Percentiles rank a stretch among this genome's conserved stretches.
Conservation (phyloP, 78 protist genomes). For the Dictyostelium firmibasis region DNA sequence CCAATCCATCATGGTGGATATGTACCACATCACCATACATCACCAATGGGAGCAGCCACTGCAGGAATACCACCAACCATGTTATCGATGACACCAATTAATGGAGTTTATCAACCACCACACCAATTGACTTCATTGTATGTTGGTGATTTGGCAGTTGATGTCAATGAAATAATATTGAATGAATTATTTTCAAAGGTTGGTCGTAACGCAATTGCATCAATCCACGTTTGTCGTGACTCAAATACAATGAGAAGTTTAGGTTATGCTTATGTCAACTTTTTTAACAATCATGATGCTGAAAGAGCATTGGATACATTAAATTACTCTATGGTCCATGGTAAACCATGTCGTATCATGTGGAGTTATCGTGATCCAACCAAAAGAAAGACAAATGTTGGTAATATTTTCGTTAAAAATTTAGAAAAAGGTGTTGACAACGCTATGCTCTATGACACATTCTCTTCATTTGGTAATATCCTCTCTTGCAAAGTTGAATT, state of each 20-base stretch:
- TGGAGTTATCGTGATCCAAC: conserved; percentile 98
- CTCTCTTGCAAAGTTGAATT: conserved; percentile 89
- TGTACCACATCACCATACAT: neutral
- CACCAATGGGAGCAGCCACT: neutral
- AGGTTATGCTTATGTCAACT: conserved; percentile 99
- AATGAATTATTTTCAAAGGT: conserved; percentile 93
- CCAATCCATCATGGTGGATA: neutral
- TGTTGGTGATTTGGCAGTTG: conserved; percentile 84
- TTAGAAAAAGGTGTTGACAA: conserved; percentile 92
- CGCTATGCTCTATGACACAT: conserved; percentile 91
- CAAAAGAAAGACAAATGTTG: conserved; percentile 95
- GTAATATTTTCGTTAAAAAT: conserved; percentile 98
- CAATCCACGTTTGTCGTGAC: conserved; percentile 97
- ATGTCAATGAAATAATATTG: conserved; percentile 92
- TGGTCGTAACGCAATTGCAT: conserved; percentile 91
- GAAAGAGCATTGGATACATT: conserved; percentile 97
- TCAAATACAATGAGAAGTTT: conserved; percentile 92
- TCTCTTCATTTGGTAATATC: conserved; percentile 88
- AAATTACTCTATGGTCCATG: conserved; percentile 92
- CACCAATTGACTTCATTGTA: conserved; percentile 68
- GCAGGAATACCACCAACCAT: neutral
- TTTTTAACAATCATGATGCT: conserved; percentile 90
- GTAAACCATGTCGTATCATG: conserved; percentile 97
- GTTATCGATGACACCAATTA: neutral
- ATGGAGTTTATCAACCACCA: neutral